Base-by-base conservation (phyloP, 495 filamentous ascomycete genomes). In the Penicillium canescens region DNA sequence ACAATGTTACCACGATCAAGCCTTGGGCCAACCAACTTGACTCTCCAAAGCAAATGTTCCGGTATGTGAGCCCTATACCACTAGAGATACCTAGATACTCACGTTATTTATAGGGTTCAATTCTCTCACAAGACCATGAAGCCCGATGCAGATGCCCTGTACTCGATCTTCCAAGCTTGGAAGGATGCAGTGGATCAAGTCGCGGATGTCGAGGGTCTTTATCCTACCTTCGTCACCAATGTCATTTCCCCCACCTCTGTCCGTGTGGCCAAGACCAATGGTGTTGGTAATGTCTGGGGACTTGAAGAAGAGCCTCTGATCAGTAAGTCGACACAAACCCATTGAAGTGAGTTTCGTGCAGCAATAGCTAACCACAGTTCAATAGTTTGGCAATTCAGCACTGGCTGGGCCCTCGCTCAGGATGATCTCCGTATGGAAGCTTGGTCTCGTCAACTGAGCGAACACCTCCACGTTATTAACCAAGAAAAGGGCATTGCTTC, bases 221-320 rank as follows among this genome's bases (percentile, higher is more conserved):
- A 57, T 24, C 67, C 67, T 1, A 70, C 64, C 8, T 65, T 70
- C 23, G 67, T 70, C 2, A 46, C 51, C 11, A 70, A 70, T 21
- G 35, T 61, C 4, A 40, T 46, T 14, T 44, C 64, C 24, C 38
- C 61, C 1, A 16, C 41, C 7, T 56, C 64, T 6, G 45, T 42
- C 0, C 48, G 57, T 0, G 62, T 64, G 2, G 62, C 46, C 14
- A 51, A 52, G 37, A 59, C 47, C 23, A 70, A 65, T 23, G 54
- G 60, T 4, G 36, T 70, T 33, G 76, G 76, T 24, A 66, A 78
- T 45, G 56, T 81, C 38, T 76, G 73, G 73, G 74, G 73, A 35
- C 50, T 67, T 1, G 49, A 54, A 18, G 56, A 44, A 10, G 58
- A 67, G 45, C 56, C 60, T n/a, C 9, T 56, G 21, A 63, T 70